Evolutionary conservation across 108 stramenopile genomes (phyloP).

Genomic region (Aureococcus anophagefferens): DNA sequence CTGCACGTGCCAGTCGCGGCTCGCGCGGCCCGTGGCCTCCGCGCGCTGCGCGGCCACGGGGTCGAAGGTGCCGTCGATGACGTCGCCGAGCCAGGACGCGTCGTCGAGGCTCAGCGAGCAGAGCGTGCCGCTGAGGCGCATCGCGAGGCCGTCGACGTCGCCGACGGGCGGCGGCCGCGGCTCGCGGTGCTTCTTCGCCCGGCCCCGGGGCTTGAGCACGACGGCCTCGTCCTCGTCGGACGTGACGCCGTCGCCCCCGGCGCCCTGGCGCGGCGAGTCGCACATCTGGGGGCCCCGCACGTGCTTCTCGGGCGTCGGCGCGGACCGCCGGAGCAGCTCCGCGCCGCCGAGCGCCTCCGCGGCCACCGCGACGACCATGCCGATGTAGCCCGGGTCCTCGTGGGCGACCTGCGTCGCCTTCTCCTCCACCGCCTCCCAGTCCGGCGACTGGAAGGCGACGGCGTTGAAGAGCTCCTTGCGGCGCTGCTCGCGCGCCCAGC

Average conservation of each 20-base stretch:
- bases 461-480: constrained; percentile 1
- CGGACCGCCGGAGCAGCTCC: not conserved
- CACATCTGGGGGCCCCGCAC: not conserved
- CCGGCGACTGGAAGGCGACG: not conserved
- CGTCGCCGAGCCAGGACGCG: not conserved
- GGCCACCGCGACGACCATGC: not conserved
- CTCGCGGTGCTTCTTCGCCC: not conserved
- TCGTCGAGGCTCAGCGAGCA: not conserved
- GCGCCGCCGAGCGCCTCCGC: not conserved
- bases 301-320: not conserved
- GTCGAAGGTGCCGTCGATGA: not conserved
- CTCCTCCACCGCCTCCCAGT: not conserved
- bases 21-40: too few species aligned
- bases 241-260: too few species aligned
- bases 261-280: not conserved
- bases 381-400: not conserved
- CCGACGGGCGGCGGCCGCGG: not conserved
- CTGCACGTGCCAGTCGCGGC: too few species aligned
- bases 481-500: not conserved
- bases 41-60: not conserved
- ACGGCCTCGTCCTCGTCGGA: not conserved
- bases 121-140: not conserved
- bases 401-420: not conserved
- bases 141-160: not conserved
- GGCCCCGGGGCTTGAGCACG: not conserved